These are phyloP conservation scores for Fusarium ramigenum DNA, from an alignment of 2,329 filamentous ascomycete genomes.

Conservation along the genomic window DNA sequence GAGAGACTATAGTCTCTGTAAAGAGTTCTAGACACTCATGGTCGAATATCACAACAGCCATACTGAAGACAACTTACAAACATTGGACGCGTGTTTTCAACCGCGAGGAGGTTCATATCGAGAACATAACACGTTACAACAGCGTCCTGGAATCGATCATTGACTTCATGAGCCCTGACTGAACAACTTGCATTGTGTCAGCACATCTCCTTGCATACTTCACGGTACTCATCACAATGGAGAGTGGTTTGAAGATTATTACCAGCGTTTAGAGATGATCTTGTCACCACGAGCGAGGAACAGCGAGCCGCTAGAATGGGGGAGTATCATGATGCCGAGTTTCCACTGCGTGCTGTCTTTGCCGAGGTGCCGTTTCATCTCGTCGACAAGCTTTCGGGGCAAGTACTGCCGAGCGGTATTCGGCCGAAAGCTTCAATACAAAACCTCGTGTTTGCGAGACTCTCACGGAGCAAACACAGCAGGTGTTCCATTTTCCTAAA, in stretches of 20 bases:
- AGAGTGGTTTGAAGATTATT: background rate
- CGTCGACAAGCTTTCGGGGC: accelerated
- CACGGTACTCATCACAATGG: background rate
- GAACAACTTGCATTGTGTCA: background rate
- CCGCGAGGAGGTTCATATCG: accelerated
- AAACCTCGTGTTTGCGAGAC: background rate
- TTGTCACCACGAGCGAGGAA: background rate
- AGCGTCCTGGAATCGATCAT: background rate
- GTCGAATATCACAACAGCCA: accelerated
- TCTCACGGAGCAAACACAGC: background rate
- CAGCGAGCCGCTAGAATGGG: background rate
- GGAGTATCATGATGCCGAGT: background rate
- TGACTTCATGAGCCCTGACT: background rate
- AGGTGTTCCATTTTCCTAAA: background rate
- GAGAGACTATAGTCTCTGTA: accelerated
- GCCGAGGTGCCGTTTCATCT: background rate
- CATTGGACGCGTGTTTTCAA: background rate
- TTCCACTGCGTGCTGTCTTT: background rate
- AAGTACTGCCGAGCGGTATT: background rate
- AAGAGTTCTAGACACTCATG: background rate
- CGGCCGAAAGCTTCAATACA: background rate
- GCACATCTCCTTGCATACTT: background rate
- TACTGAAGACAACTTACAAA: background rate
- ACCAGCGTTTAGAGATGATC: background rate
- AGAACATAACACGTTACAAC: background rate